phyloP scores from a whole-genome alignment of 768 basidiomycete genomes.

The Macrocybe gigantea region DNA sequence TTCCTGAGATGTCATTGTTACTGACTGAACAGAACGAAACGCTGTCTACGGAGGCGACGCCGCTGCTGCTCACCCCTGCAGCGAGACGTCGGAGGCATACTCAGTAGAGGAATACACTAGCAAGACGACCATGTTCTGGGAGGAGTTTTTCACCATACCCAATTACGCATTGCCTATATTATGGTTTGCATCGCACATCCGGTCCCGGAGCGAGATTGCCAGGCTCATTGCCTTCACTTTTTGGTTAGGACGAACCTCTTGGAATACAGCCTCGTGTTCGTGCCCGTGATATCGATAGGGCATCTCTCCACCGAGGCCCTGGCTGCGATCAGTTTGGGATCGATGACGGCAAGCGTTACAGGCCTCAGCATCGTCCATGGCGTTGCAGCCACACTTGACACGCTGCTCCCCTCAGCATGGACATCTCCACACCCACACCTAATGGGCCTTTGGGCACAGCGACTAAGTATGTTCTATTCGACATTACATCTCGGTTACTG shows the following conservation, averaged over 20 bases:
- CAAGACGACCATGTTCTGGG: conserved; percentile 4
- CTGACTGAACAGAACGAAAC: too few species aligned
- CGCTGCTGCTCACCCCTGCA: too few species aligned
- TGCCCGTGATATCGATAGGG: conserved; percentile 81
- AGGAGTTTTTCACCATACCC: conserved; percentile 2
- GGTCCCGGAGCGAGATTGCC: background rate
- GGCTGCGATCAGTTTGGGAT: conserved; percentile 72
- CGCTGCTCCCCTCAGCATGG: conserved; percentile 91
- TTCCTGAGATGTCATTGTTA: too few species aligned
- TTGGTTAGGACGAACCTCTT: conserved; percentile 59
- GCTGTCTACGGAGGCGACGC: too few species aligned
- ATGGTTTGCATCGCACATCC: background rate
- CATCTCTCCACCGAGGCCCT: conserved; percentile 86
- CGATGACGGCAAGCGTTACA: conserved; percentile 70
- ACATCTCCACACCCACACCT: conserved; percentile 81
- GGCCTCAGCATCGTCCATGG: conserved; percentile 79
- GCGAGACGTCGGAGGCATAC: too few species aligned
- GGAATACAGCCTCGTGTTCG: conserved; percentile 82
- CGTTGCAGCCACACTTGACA: conserved; percentile 81
- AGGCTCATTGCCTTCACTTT: background rate
- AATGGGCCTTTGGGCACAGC: conserved; percentile 88
- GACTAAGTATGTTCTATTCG: conserved; percentile 58
- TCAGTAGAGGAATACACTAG: too few species aligned
- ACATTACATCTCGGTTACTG: background rate
- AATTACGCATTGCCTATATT: background rate